Base-by-base conservation (phyloP, 768 basidiomycete genomes). In the Lentinula aciculospora region DNA sequence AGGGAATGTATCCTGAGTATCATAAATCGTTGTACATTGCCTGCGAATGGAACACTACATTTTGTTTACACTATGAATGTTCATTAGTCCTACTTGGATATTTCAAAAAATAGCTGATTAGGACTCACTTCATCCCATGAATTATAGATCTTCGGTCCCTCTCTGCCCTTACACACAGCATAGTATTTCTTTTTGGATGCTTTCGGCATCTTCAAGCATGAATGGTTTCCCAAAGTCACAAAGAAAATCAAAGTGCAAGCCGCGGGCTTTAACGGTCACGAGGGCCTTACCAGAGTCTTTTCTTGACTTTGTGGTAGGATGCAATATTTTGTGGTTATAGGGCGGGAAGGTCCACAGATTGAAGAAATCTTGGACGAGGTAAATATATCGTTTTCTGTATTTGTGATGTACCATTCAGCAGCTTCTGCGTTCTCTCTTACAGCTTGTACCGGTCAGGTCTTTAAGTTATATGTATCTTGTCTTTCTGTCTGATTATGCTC, bases 61-160 rank as follows among this genome's bases (percentile, higher is more conserved):
- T 80, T 12, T 67, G 65, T 32, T 74, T 77, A 60, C 81, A 82
- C 83, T 83, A 60, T 29, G 15, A 17, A 13, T 15, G n/a, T n/a
- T n/a, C n/a, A n/a, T 23, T 6, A 34, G 37, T 37, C 6, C n/a
- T 17, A 55, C 34, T 29, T 42, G 21, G 40, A 27, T 29, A 48
- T 32, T 36, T 64, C n/a, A 34, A 17, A 32, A 13, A 15, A 32
- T 47, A 15, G 28, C 12, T 21, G 34, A 40, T 58, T 21, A 3
- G 32, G 19, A 66, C 75, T 58, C 61, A 82, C 87, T 72, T 86
- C 81, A 25, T 79, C 75, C 87, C 87, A 88, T 13, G 72, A 76
- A 1, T 67, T 63, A 49, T 84, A 88, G 15, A 89, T 78, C 36
- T 71, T 76, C 0, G 82, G 79, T 1, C 84, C 86, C 58, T 79